Percentiles rank a stretch among this genome's conserved stretches.
These are phyloP conservation scores for Begonia loranthoides DNA, from an alignment of 306 rosid species.

Conservation along the genomic window DNA sequence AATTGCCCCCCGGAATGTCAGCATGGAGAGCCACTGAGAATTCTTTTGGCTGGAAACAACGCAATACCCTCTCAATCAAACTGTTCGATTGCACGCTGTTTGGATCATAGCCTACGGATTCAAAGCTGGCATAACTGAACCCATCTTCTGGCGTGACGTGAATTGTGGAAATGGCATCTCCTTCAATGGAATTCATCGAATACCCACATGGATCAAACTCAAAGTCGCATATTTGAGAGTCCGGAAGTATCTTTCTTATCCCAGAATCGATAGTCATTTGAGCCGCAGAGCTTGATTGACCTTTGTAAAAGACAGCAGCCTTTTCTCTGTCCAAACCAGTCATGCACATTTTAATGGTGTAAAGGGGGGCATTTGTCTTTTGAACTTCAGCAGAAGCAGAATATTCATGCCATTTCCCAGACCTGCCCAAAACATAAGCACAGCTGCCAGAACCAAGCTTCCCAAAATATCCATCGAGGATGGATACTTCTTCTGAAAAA, in stretches of 20 bases:
- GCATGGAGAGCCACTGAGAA: slow-evolving; percentile 74
- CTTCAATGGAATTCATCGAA: slow-evolving; percentile 88
- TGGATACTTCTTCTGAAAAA: slow-evolving; percentile 67
- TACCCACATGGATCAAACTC: slow-evolving; percentile 96
- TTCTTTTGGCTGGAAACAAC: slow-evolving; percentile 65
- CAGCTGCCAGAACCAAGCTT: slow-evolving; percentile 56
- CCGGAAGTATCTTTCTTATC: slow-evolving; percentile 61
- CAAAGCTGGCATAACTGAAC: slow-evolving; percentile 92
- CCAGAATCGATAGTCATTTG: slow-evolving; percentile 64
- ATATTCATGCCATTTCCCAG: slow-evolving; percentile 79
- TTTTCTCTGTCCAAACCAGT: slow-evolving; percentile 55
- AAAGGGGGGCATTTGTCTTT: slow-evolving; percentile 25
- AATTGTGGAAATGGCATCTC: slow-evolving; percentile 68
- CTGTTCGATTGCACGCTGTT: slow-evolving; percentile 23
- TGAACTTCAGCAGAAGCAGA: slow-evolving; percentile 39
- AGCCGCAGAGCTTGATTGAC: slow-evolving; percentile 35
- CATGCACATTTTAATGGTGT: slow-evolving; percentile 90
- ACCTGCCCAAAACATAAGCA: slow-evolving; percentile 59
- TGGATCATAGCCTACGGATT: slow-evolving; percentile 63
- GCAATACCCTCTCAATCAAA: slow-evolving; percentile 56
- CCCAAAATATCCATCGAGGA: slow-evolving; percentile 53
- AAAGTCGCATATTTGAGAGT: slow-evolving; percentile 73
- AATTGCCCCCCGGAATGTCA: slow-evolving; percentile 16
- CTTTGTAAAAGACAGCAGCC: slow-evolving; percentile 70
- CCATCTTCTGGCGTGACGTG: slow-evolving; percentile 97